These are phyloP conservation scores for Asterophora lycoperdoides DNA, from an alignment of 768 basidiomycete genomes.

Conservation along the genomic window DNA sequence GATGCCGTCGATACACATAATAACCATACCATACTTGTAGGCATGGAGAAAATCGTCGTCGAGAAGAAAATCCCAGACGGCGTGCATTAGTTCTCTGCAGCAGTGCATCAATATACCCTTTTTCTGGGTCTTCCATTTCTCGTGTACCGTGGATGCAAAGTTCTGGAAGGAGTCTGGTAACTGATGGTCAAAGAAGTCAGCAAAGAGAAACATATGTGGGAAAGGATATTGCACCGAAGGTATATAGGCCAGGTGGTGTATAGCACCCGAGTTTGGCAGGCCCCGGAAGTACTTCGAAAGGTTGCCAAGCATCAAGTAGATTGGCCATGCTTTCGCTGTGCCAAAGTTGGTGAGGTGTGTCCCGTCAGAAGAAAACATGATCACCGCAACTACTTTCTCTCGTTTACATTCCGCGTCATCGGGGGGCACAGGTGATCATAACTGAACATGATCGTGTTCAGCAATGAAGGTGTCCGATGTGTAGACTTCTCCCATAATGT, in stretches of 20 bases:
- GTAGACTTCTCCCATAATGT: constrained; percentile 17
- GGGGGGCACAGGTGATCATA: too few relatives aligned
- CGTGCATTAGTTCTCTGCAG: constrained; percentile 24
- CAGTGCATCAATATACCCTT: constrained; percentile 16
- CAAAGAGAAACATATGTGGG: not conserved
- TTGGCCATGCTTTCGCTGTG: constrained; percentile 30
- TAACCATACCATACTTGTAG: constrained; percentile 20
- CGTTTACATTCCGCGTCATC: constrained; percentile 1
- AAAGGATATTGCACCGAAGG: constrained; percentile 21
- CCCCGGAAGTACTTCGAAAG: constrained; percentile 29
- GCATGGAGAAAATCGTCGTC: too few relatives aligned
- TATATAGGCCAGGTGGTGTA: constrained; percentile 27
- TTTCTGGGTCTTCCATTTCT: too few relatives aligned
- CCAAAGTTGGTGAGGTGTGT: constrained; percentile 28
- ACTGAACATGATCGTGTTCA: not conserved
- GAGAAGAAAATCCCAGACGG: constrained; percentile 20
- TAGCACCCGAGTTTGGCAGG: constrained; percentile 25
- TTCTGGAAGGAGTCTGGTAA: constrained; percentile 9
- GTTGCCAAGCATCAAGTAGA: constrained; percentile 31
- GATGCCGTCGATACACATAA: constrained; percentile 19
- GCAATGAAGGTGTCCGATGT: constrained; percentile 12
- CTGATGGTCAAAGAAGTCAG: not conserved
- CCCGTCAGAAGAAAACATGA: constrained; percentile 27
- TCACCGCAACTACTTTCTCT: constrained; percentile 6
- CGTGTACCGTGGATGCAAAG: not conserved